Base-by-base conservation (phyloP, 441 rosid genomes). In the Jatropha multifida region DNA sequence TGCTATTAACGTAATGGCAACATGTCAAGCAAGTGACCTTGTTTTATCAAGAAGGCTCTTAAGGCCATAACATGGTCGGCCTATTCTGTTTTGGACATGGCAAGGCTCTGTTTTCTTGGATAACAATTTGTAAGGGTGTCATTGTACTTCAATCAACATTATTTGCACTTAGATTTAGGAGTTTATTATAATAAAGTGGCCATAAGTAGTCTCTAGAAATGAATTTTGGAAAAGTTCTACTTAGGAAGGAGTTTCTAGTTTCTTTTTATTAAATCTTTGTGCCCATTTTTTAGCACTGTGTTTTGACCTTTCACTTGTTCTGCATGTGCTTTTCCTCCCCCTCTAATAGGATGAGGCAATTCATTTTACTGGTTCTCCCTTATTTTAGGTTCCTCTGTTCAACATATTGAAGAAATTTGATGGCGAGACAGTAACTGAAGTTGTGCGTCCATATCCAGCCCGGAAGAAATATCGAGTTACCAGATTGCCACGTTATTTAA, bases 321-420 rank as follows among this genome's bases (percentile, higher is more conserved):
- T 65, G 51, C 46, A 32, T 9, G 40, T 4, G 9, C 1, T 42
- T 58, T 58, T 59, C 40, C 13, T 10, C 5, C 37, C 12, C 37
- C 2, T 3, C 32, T 32, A 4, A 11, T 23, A 37, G 11, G 42
- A 48, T 41, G 18, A 56, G 32, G 10, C 26, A 26, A 55, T 62
- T 74, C 23, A 56, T 40, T 67, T 72, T 65, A 18, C 32, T 9
- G 32, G 12, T 72, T 71, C 66, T 76, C 2, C 20, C 61, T 58
- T 54, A 37, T 79, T 65, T 68, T 80, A 95, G 99, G 96, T 95
- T 77, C 95, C 97, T 76, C 83, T 93, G 58, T 92, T 92, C 52
- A 93, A 91, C 80, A 85, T 92, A 73, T 78, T 95, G 82, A 93
- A 95, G 90, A 95, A 95, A 84, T 93, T 89, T 83, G 99, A 93